Evolutionary conservation across 2,329 filamentous ascomycete species (phyloP).

Genomic region (Boeremia lycopersici): DNA sequence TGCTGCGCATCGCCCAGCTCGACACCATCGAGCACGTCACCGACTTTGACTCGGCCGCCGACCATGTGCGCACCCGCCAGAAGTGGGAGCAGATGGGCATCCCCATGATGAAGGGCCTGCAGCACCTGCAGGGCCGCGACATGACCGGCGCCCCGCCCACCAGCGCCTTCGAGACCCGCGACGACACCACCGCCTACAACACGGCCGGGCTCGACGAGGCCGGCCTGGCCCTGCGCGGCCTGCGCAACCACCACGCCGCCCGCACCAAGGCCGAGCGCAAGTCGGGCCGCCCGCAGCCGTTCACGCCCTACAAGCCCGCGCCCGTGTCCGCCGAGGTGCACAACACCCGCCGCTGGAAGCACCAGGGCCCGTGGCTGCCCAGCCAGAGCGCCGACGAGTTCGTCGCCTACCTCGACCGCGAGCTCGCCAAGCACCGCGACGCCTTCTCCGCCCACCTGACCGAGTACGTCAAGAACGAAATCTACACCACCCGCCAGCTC

Average conservation of each 20-base stretch:
- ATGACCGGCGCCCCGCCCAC: slow-evolving; percentile 14
- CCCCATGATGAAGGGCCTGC: slow-evolving; percentile 61
- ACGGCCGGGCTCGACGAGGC: slow-evolving; percentile 35
- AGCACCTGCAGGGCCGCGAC: slow-evolving; percentile 26
- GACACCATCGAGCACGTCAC: slow-evolving; percentile 89
- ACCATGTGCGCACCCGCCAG: slow-evolving; percentile 78
- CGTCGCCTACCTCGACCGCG: slow-evolving; percentile 53
- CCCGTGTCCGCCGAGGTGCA: slow-evolving; percentile 30
- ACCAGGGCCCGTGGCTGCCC: slow-evolving; percentile 63
- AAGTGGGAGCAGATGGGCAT: slow-evolving; percentile 87
- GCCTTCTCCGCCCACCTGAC: slow-evolving; percentile 41
- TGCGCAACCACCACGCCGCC: slow-evolving; percentile 29
- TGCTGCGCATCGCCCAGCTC: slow-evolving; percentile 76
- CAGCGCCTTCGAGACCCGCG: slow-evolving; percentile 41
- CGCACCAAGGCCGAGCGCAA: slow-evolving; percentile 7
- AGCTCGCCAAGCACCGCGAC: slow-evolving; percentile 47
- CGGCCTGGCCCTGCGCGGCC: slow-evolving; percentile 31
- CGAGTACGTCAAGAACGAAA: slow-evolving; percentile 42
- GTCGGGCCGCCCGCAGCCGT: slow-evolving; percentile 24
- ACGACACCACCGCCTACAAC: slow-evolving; percentile 43
- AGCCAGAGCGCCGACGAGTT: slow-evolving; percentile 63
- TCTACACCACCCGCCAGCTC: slow-evolving; percentile 36
- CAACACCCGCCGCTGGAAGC: slow-evolving; percentile 58
- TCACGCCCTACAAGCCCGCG: slow-evolving; percentile 29
- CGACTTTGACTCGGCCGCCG: slow-evolving; percentile 81